Base-by-base conservation (phyloP, 495 filamentous ascomycete genomes). In the Podospora bellae-mahoneyi region DNA sequence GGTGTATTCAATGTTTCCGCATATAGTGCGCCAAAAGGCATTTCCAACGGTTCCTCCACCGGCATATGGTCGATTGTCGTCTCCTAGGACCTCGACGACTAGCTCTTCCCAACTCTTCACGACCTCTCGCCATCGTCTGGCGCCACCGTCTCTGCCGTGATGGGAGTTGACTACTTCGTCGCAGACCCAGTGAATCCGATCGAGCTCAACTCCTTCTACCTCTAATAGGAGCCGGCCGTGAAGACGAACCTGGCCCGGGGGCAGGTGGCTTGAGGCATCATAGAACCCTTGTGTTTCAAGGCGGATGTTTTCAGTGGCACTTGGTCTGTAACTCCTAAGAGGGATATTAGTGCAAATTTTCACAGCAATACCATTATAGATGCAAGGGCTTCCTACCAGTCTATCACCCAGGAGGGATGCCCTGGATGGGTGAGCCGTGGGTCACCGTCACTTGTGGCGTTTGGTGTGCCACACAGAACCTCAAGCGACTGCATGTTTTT, bases 1-100 rank as follows among this genome's bases (percentile, higher is more conserved):
- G 13, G 54, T 55, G 60, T 59, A 71, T 34, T 69, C 66, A n/a
- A 44, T 44, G 66, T 75, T 66, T 10, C 68, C 73, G n/a, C 71
- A 65, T 6, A 75, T 23, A 9, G 71, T 73, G 6, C 69, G 55
- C 73, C 73, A 75, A 54, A 75, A 75, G 7, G 71, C 71, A 48
- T 67, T 48, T 4, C 62, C 28, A 32, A 71, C 53, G 2, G 57
- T 67, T 18, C 68, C 66, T 26, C 68, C 66, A 16, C 64, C 63
- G 15, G 57, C 48, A 26, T 60, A 72, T 48, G 7, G 39, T 18
- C 20, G 56, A 20, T 19, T 56, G 53, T 60, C 5, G 16, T 57
- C n/a, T 5, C 48, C 66, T 32, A 20, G 9, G 9, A 19, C 20
- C 23, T 56, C 53, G 23, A 2, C n/a, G 27, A 63, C 18, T 9